Evolutionary conservation across 2,329 filamentous ascomycete species (phyloP), one percentile per base, ranked within the genome.

Genomic region (Cladosporium colombiae): DNA sequence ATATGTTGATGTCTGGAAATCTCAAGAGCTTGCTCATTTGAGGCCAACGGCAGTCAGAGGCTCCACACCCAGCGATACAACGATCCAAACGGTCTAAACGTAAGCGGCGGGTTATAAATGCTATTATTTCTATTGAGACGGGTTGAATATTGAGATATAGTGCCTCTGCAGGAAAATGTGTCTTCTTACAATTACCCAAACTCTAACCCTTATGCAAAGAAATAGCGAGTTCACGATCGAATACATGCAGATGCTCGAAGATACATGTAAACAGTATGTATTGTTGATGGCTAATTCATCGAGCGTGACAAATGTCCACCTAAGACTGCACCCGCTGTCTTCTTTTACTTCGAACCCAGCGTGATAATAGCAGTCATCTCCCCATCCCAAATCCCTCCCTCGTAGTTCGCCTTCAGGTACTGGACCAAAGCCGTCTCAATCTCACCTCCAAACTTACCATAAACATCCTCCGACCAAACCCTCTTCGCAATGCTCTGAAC

Each of bases 301-400:
- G 11, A 52, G 25, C 25, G 4, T 25, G 21, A 4, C 16, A 5
- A 10, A 10, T 5, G 11, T 18, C 11, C 49, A 52, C 4, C 23
- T 6, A 16, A 1, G 4, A 7, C 49, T 7, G 23, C 5, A 6
- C 13, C 13, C 29, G 7, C 7, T 29, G 5, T 52, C 13, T 25
- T 8, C 14, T 18, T 18, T 25, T 52, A 31, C 25, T 67, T 69
- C 29, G 44, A 52, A 0, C 64, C 68, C n/a, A 68, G 21, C 5
- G 64, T 62, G 27, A 68, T 58, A n/a, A 69, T 65, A 5, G 68
- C 68, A 21, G 49, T 66, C 68, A 69, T 69, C 21, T 63, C 62
- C 4, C 64, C 68, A 29, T 62, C 44, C 64, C 64, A 66, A 50
- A 59, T 62, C 16, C 66, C 64, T 14, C 37, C 35, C 46, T 23